Base-by-base conservation (phyloP, 139 green algal genomes). In the Volvox reticuliferus region DNA sequence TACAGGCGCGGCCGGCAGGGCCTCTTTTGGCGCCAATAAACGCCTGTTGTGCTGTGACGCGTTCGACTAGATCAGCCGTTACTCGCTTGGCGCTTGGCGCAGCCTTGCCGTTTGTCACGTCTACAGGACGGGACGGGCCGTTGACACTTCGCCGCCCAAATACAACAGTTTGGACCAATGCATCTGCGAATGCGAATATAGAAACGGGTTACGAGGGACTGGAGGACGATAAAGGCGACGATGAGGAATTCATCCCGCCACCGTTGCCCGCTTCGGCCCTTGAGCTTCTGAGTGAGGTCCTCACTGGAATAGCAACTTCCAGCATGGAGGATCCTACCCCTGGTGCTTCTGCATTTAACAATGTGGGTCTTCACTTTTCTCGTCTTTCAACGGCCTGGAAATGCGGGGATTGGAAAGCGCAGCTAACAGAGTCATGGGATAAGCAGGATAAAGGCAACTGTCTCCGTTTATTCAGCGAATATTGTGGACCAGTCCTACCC, bases 241-340 rank as follows among this genome's bases (percentile, higher is more conserved):
- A 65, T 16, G 78, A 84, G 36, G 33, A 82, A 20, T 84, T 84
- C 36, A 63, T 30, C 50, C 36, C 78, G 36, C 78, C 78, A 65
- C 78, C 78, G 78, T 65, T 84, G 78, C 78, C 78, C 12, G 13
- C 36, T 24, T 84, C 78, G 78, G 36, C 78, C 19, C 78, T 84
- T 3, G 78, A 84, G 78, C 78, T 84, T 3, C 36, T 84, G 0
- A 84, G 78, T 44, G 36, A 67, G 20, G 20, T 84, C 36, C 78
- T 84, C 0, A 84, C 78, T 35, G 44, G 44, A 55, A 55, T 55
- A 14, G 44, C 44, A 55, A 9, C 44, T 55, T 55, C 9, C 5
- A 55, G 44, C 44, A 55, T 55, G 44, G 44, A 55, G 5, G 44
- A 55, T 55, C 5, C 5, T 55, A 55, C 44, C 44, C 9, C 44